These are phyloP conservation scores for Cytospora piceicola DNA, from an alignment of 2,329 filamentous ascomycete species.

Conservation along the genomic window DNA sequence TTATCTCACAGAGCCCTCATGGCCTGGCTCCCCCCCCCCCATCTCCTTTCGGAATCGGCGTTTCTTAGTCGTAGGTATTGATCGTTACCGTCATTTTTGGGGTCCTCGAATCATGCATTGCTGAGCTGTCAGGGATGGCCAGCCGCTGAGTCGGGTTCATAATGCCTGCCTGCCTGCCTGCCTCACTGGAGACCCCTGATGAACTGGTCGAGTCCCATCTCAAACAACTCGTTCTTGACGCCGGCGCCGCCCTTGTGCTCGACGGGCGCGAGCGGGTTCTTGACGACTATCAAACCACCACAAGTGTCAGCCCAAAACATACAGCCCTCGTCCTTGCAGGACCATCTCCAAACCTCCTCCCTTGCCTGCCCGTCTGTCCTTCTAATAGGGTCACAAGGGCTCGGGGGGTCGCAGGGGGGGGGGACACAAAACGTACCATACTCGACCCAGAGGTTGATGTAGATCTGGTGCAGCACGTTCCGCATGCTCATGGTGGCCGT, in stretches of 20 bases:
- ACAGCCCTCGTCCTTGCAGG: neutral
- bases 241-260: constrained; percentile 71
- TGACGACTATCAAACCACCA: constrained; percentile 60
- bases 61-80: neutral
- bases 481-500: constrained; percentile 87
- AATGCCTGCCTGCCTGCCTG: neutral
- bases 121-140: constrained; percentile 13
- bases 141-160: constrained; percentile 3
- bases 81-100: neutral
- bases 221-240: constrained; percentile 73
- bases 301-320: constrained; percentile 31
- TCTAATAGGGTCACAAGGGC: no score
- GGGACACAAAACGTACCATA: constrained; percentile 64
- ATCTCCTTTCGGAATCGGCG: neutral
- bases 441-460: constrained; percentile 97
- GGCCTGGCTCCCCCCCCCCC: neutral
- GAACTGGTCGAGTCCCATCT: constrained; percentile 76
- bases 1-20: neutral
- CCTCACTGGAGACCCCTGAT: constrained; percentile 59
- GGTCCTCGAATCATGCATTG: no score
- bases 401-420: no score
- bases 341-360: neutral
- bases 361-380: no score
- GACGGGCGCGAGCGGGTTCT: constrained; percentile 70
- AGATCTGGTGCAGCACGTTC: constrained; percentile 95